These are phyloP conservation scores for Neurospora sp. DNA, from an alignment of 495 filamentous ascomycete species.

Conservation along the genomic window DNA sequence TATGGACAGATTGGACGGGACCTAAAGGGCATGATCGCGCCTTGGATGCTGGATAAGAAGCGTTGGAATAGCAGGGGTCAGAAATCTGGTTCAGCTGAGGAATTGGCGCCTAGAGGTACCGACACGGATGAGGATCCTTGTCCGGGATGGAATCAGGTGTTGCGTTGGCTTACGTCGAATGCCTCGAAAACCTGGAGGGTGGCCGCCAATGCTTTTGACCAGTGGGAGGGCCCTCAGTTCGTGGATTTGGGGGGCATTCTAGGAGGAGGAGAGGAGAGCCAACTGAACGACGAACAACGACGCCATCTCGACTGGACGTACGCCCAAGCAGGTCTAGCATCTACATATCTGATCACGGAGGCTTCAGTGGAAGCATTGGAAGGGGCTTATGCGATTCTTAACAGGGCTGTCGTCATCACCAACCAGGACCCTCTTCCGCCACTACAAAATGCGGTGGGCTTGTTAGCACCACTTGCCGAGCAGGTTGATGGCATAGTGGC, in stretches of 20 bases:
- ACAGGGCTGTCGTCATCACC: constrained; percentile 49
- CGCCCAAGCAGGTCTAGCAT: constrained; percentile 61
- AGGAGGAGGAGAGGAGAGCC: constrained; percentile 53
- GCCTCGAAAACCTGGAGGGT: constrained; percentile 49
- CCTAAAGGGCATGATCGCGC: constrained; percentile 62
- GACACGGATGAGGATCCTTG: constrained; percentile 18
- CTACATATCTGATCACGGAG: constrained; percentile 59
- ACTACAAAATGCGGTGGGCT: constrained; percentile 31
- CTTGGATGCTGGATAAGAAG: constrained; percentile 69
- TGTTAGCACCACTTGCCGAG: constrained; percentile 32
- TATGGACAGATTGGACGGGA: constrained; percentile 53
- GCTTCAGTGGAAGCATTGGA: constrained; percentile 48
- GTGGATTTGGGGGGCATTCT: constrained; percentile 72
- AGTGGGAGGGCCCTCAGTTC: constrained; percentile 77
- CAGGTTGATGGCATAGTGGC: constrained; percentile 20
- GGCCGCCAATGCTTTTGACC: constrained; percentile 51
- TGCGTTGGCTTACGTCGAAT: constrained; percentile 58
- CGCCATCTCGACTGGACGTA: constrained; percentile 51
- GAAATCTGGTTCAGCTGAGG: constrained; percentile 1
- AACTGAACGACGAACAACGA: constrained; percentile 42
- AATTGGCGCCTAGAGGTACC: background rate
- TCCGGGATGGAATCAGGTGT: constrained; percentile 66
- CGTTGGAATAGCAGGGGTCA: constrained; percentile 37
- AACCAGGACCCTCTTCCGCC: constrained; percentile 44
- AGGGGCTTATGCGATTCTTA: constrained; percentile 51